Base-by-base conservation (phyloP, 805 yeast genomes). In the Pichia exigua region DNA sequence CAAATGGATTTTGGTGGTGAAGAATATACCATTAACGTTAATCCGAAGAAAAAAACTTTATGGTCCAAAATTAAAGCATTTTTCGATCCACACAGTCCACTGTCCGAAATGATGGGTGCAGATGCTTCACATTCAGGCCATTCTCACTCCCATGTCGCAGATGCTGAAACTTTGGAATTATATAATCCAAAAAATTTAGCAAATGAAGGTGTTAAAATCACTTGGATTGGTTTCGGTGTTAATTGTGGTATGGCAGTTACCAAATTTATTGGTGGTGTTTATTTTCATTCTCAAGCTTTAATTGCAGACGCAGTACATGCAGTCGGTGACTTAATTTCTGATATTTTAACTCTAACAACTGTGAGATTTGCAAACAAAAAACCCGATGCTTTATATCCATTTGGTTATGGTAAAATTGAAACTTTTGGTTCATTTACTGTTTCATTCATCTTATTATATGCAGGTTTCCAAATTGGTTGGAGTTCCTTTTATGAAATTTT, bases 231-330 rank as follows among this genome's bases (percentile, higher is more conserved):
- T 0, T 74, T 92, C 42, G 69, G 82, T 28, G 88, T 87, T 43
- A 94, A 94, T 64, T 80, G 88, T 13, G 82, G 86, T 15, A 83
- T 94, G 84, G 97, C 96, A 0, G 72, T 79, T 2, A 83, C 91
- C 32, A 94, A 94, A 66, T 91, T 90, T 27, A 67, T 82, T 22
- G 98, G 98, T 30, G 99, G 99, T 9, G 73, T 88, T 18, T 82
- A 82, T 40, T 94, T 94, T 77, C 96, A 94, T 66, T 94, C 99
- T 0, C 97, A 91, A 65, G 91, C 97, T 2, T 76, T 94, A 51
- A 65, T 91, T 47, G 99, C 99, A 1, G 99, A 94, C 68, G 91
- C 97, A 1, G 83, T 90, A 28, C 99, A 94, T 69, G 92, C 98
- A 0, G 75, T 88, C 21, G 83, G 95, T 45, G 99, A 94, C 68